Evolutionary conservation across 1,139 yeast species (phyloP).

Genomic region (Debaryomyces udenii): DNA sequence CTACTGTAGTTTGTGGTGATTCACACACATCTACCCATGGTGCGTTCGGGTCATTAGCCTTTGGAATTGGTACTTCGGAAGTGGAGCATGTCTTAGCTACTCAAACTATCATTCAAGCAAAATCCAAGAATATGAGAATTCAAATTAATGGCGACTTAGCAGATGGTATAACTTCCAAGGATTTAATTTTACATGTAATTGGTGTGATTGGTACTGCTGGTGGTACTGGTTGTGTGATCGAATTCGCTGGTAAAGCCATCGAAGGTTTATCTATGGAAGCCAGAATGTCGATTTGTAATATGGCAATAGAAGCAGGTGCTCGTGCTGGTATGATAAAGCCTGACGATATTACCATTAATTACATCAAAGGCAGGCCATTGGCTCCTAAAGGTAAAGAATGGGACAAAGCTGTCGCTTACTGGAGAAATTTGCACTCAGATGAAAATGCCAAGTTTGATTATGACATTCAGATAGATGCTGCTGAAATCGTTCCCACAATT

Average conservation of each 20-base stretch:
- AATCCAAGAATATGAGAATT: conserved; percentile 94
- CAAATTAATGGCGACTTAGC: conserved; percentile 78
- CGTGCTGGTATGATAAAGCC: conserved; percentile 99
- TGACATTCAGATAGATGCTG: conserved; percentile 79
- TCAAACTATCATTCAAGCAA: conserved; percentile 91
- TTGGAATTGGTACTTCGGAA: conserved; percentile 98
- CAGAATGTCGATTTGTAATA: conserved; percentile 99
- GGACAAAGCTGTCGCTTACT: conserved; percentile 90
- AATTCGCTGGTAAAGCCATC: conserved; percentile 95
- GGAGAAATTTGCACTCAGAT: conserved; percentile 87
- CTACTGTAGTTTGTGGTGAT: conserved; percentile 98
- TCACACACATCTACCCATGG: conserved; percentile 99
- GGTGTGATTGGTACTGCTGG: conserved; percentile 99
- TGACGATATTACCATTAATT: conserved; percentile 83
- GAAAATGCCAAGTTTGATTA: conserved; percentile 87
- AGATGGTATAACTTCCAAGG: conserved; percentile 94
- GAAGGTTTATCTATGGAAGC: conserved; percentile 93
- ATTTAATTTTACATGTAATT: conserved; percentile 88
- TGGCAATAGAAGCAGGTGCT: conserved; percentile 99
- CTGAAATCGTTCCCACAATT: conserved; percentile 90
- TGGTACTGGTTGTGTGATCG: conserved; percentile 97
- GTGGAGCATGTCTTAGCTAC: conserved; percentile 98
- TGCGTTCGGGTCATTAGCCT: conserved; percentile 97
- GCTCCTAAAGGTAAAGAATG: conserved; percentile 93
- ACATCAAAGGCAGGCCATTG: conserved; percentile 89